Evolutionary conservation across 495 filamentous ascomycete genomes (phyloP), one percentile per base, ranked within the genome.

Genomic region (Tuber calosporum): DNA sequence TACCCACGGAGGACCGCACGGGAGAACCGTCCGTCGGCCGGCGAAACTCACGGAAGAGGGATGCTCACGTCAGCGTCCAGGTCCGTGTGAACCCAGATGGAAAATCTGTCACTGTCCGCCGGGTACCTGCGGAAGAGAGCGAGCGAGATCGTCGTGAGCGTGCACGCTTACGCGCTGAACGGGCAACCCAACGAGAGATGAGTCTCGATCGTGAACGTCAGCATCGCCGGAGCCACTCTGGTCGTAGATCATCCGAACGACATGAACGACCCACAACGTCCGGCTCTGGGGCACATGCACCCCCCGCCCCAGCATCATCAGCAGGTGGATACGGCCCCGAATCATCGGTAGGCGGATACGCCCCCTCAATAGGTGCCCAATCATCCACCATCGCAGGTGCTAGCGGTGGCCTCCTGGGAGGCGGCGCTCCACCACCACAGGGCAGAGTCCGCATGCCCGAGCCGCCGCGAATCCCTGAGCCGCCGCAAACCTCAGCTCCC

Each of bases 61-160:
- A 79, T 20, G 71, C 79, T 26, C 73, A 80, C 36, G 79, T 81
- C n/a, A 77, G 73, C 1, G 79, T 81, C 30, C 79, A 81, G 53
- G 79, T 81, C 36, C 79, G 79, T 58, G 79, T 81, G 43, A 81
- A 80, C 40, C 79, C 79, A 13, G 79, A 81, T 20, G 79, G 79
- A 1, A 81, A 81, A 71, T 80, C 79, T 19, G 79, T 81, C 41
- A 80, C 79, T 15, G 79, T 81, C 22, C 79, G 79, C 69, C 79
- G 79, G 70, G 71, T 81, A 42, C 75, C 73, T 9, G 75, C 71
- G 13, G 79, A 80, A 39, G 79, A 81, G 43, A 75, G 73, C 43
- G 79, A 81, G 42, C 79, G 73, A 13, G 79, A 80, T 66, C 79
- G 79, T 3, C 77, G 74, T 39, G 79, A 81, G 66, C 72, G 79